These are phyloP conservation scores for Thraustochytrium striatum DNA, from an alignment of 352 stramenopile genomes.

Conservation along the genomic window DNA sequence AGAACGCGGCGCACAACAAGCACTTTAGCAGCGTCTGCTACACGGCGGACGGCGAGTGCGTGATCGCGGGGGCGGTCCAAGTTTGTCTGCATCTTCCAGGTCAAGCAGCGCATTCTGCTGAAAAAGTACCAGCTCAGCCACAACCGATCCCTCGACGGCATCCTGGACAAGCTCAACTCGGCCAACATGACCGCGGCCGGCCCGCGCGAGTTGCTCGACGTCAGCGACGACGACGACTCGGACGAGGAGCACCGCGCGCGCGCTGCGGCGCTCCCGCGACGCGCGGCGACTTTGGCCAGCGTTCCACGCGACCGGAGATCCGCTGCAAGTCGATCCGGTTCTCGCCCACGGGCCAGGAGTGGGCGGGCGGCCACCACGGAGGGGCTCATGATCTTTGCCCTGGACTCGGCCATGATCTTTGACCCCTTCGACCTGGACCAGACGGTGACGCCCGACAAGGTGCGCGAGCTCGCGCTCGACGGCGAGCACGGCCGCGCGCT, in stretches of 20 bases:
- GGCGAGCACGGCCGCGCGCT: constrained; percentile 85
- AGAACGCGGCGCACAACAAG: constrained; percentile 83
- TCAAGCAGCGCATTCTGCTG: constrained; percentile 85
- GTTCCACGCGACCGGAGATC: too few species aligned
- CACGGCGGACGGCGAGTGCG: constrained; percentile 91
- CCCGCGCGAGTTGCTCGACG: constrained; percentile 52
- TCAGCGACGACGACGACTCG: constrained; percentile 65
- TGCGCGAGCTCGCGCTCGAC: constrained; percentile 75
- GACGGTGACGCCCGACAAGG: constrained; percentile 88
- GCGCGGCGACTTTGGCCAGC: too few species aligned
- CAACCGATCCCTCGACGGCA: constrained; percentile 84
- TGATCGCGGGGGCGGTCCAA: constrained; percentile 95
- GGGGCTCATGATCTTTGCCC: constrained; percentile 92
- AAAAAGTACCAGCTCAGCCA: constrained; percentile 99
- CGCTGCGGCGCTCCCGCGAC: constrained; percentile 32
- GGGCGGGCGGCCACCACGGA: constrained; percentile 92
- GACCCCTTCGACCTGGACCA: constrained; percentile 97
- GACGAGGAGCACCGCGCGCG: constrained; percentile 56
- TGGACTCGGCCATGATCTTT: constrained; percentile 91
- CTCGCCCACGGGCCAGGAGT: constrained; percentile 92
- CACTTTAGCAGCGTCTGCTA: constrained; percentile 99
- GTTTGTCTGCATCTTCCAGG: constrained; percentile 99
- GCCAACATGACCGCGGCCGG: constrained; percentile 70
- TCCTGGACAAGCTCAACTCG: constrained; percentile 92
- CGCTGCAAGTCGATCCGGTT: constrained; percentile 90